Evolutionary conservation across 495 filamentous ascomycete species (phyloP).

Genomic region (Lepraria neglecta): DNA sequence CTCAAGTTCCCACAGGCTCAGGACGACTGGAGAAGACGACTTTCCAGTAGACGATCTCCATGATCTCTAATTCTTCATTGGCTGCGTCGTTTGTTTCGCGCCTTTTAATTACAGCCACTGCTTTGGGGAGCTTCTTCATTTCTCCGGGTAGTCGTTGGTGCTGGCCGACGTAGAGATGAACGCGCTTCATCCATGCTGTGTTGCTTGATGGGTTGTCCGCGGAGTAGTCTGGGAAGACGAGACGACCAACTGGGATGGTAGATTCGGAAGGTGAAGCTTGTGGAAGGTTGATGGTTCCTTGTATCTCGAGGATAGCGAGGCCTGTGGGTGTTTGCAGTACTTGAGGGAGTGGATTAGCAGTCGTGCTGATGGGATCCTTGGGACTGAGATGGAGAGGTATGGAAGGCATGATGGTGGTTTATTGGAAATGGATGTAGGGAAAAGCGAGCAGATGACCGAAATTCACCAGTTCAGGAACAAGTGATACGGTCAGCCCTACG

Average conservation of each 20-base stretch:
- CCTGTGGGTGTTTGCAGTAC: slow-evolving; percentile 76
- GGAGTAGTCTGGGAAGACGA: slow-evolving; percentile 73
- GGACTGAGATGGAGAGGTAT: slow-evolving; percentile 34
- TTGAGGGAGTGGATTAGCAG: slow-evolving; percentile 61
- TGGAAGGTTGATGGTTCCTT: slow-evolving; percentile 75
- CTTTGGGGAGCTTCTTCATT: slow-evolving; percentile 72
- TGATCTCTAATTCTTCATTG: slow-evolving; percentile 57
- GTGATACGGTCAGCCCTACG: too few species aligned
- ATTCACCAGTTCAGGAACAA: too few species aligned
- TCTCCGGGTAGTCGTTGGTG: slow-evolving; percentile 89
- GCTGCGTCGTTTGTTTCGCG: slow-evolving; percentile 23
- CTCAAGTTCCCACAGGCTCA: slow-evolving; percentile 62
- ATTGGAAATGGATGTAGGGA: neutral
- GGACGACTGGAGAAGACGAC: slow-evolving; percentile 79
- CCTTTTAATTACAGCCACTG: slow-evolving; percentile 68
- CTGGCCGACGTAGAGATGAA: slow-evolving; percentile 79
- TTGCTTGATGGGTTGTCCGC: slow-evolving; percentile 38
- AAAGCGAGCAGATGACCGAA: neutral
- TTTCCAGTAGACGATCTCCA: slow-evolving; percentile 83
- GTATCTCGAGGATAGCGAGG: slow-evolving; percentile 78
- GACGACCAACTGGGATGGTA: slow-evolving; percentile 58
- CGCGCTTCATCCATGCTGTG: slow-evolving; percentile 77
- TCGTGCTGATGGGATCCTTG: slow-evolving; percentile 20
- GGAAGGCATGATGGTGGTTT: slow-evolving; percentile 44
- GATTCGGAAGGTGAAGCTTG: slow-evolving; percentile 29